Percentiles rank a stretch among this genome's conserved stretches.
Evolutionary conservation across 345 rosid genomes (phyloP).

Genomic region (Salix koriyanagi): DNA sequence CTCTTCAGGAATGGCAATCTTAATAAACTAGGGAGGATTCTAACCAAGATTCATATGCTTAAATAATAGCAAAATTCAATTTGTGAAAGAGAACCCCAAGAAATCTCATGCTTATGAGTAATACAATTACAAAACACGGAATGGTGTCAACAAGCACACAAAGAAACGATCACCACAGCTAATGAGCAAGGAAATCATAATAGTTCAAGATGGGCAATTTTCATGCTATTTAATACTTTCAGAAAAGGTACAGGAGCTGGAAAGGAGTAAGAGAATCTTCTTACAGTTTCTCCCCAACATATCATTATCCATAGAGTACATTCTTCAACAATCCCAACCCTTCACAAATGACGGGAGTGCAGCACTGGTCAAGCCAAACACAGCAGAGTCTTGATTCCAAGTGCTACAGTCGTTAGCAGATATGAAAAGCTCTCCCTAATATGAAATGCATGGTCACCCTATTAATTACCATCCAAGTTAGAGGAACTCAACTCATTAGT

Average conservation of each 20-base stretch:
- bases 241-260: constrained; percentile 6
- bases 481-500: constrained; percentile 5
- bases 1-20: constrained; percentile 2
- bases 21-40: not conserved
- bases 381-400: constrained; percentile 2
- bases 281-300: constrained; percentile 18
- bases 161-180: constrained; percentile 1
- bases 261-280: constrained; percentile 2
- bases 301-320: constrained; percentile 12
- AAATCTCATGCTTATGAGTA: not conserved
- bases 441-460: constrained; percentile 5
- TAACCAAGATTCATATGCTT: not conserved
- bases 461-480: not conserved
- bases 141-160: not conserved
- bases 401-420: not conserved
- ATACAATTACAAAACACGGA: not conserved
- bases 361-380: constrained; percentile 9
- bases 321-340: not conserved
- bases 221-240: constrained; percentile 7
- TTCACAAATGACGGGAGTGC: constrained; percentile 7
- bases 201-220: constrained; percentile 2
- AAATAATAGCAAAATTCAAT: not conserved
- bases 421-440: not conserved
- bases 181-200: not conserved
- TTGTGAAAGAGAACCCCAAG: not conserved